These are phyloP conservation scores for Talaromyces piceae DNA, from an alignment of 2,329 filamentous ascomycete species.

Conservation along the genomic window DNA sequence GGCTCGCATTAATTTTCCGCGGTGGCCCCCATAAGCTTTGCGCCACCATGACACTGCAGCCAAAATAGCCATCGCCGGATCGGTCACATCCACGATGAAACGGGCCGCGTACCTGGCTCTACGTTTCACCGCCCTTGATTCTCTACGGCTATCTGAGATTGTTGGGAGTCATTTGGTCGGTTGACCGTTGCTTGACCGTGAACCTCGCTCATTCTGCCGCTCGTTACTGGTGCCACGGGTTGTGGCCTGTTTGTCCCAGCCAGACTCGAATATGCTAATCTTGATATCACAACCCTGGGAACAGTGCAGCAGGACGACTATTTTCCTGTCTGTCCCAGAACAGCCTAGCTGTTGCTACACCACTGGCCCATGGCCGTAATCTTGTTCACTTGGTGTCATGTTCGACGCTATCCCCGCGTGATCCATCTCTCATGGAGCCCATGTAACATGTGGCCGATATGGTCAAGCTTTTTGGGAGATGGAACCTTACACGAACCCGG, in stretches of 20 bases:
- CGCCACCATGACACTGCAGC: not conserved
- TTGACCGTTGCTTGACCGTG: no score
- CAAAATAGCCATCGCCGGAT: not conserved
- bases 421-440: not conserved
- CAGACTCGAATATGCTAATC: not conserved
- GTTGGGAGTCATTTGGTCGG: no score
- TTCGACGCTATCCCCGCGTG: not conserved
- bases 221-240: no score
- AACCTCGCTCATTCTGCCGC: no score
- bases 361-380: no score
- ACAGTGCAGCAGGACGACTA: no score
- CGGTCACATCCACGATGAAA: not conserved
- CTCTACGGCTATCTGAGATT: no score
- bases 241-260: no score
- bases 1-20: not conserved
- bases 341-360: not conserved
- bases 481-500: not conserved
- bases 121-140: not conserved
- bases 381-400: not conserved
- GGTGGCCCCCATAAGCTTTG: not conserved
- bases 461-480: constrained; percentile 1
- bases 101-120: not conserved
- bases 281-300: not conserved
- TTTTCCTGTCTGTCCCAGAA: not conserved
- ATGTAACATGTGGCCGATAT: not conserved